Conservation (phyloP, 106 monocot genomes). For the Phalaenopsis equestris region DNA sequence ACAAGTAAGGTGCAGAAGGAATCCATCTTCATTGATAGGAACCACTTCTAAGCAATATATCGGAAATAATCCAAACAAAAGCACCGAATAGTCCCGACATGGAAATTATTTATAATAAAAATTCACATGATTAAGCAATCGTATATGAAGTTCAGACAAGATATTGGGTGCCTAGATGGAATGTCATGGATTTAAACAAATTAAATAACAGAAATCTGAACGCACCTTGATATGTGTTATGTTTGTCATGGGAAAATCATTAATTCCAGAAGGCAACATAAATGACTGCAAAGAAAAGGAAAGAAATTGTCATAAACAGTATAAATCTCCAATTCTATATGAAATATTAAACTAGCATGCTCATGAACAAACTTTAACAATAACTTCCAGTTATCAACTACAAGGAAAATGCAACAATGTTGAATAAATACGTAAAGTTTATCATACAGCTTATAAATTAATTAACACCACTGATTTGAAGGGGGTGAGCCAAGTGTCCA, state of each 20-base stretch:
- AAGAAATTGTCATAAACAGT: conserved; percentile 11
- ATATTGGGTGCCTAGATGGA: no score
- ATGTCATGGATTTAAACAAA: not conserved
- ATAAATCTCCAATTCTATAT: not conserved
- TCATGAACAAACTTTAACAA: not conserved
- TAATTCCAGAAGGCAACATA: conserved; percentile 99
- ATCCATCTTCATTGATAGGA: not conserved
- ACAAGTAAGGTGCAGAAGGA: not conserved
- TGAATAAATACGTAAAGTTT: not conserved
- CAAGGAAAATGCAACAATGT: not conserved
- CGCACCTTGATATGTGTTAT: conserved; percentile 89
- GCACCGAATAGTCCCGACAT: not conserved
- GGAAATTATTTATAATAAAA: no score
- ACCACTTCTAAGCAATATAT: not conserved
- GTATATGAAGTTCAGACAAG: no score
- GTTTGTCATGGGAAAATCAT: conserved; percentile 99
- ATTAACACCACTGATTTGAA: not conserved
- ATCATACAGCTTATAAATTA: not conserved
- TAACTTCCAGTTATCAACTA: not conserved
- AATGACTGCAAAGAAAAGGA: conserved; percentile 59
- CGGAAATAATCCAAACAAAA: not conserved
- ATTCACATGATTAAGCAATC: no score
- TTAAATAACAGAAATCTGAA: not conserved
- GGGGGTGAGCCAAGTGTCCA: not conserved
- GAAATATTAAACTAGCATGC: not conserved